Evolutionary conservation across 208 protist genomes (phyloP).

Genomic region (Crithidia bombi): DNA sequence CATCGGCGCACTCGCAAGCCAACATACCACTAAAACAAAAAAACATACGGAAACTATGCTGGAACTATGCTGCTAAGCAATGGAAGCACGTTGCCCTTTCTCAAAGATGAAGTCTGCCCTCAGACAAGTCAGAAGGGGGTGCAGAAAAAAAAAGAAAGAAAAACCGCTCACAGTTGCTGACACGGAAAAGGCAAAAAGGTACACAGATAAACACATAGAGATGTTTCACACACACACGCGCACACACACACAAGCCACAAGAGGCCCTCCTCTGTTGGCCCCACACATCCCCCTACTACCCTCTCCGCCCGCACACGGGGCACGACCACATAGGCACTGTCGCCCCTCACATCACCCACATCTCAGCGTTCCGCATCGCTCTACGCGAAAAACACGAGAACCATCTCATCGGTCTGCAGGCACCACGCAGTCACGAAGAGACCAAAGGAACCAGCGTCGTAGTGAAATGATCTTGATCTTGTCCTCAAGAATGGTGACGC

Average conservation of each 20-base stretch:
- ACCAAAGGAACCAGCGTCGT: constrained; percentile 26
- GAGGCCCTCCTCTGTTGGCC: neutral
- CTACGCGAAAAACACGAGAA: constrained; percentile 16
- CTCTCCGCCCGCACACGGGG: neutral
- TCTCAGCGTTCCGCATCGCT: too few relatives aligned
- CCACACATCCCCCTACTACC: too few relatives aligned
- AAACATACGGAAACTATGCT: neutral
- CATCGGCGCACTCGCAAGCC: neutral
- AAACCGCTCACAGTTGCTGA: neutral
- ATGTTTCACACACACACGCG: too few relatives aligned
- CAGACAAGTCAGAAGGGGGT: neutral
- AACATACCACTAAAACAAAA: neutral
- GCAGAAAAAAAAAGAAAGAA: constrained; percentile 1
- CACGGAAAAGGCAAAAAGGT: too few relatives aligned
- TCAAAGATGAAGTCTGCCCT: too few relatives aligned
- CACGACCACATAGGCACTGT: neutral
- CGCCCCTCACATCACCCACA: neutral
- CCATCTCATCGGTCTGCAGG: constrained; percentile 30
- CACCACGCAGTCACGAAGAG: constrained; percentile 48
- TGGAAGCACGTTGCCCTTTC: neutral
- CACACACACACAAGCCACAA: too few relatives aligned
- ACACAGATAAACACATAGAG: too few relatives aligned
- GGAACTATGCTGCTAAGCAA: neutral
- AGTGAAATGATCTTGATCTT: constrained; percentile 12
- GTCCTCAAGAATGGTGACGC: neutral